Base-by-base conservation (phyloP, 2,329 filamentous ascomycete species). In the Claviceps cyperi region DNA sequence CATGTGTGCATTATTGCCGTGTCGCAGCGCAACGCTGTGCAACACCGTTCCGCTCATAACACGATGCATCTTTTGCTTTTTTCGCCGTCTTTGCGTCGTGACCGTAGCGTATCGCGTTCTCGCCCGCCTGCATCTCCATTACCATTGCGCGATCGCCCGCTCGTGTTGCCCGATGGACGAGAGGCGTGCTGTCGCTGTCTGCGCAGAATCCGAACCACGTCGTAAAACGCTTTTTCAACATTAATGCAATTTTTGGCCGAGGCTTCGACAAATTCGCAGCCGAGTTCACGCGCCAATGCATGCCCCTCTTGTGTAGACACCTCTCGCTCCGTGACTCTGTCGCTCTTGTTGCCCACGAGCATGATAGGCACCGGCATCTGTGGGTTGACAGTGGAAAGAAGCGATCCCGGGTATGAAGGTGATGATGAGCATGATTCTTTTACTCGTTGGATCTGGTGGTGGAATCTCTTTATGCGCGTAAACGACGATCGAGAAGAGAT, bases 191-290 rank as follows among this genome's bases (percentile, higher is more conserved):
- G 82, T 60, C 87, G 78, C 68, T 95, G 89, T 59, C 86, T 81
- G 58, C 92, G 83, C 56, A 98, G 73, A 66, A 92, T 86, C 58
- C 92, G 76, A 50, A 97, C 92, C 7, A 98, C 92, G 63, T 98
- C 92, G 69, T 95, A 97, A 64, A 98, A 97, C 35, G 89, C 91
- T 74, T 94, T 97, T 68, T 95, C 92, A 49, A 96, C 91, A 62
- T 97, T 96, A 73, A 96, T 89, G 70, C 90, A 95, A 66, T 95
- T 96, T 73, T 96, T 96, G 37, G 91, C 91, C 6, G 90, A 96
- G 2, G 91, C 90, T 68, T 97, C 91, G 59, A 96, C 89, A 60
- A 97, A 97, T 59, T 96, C 90, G 69, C 92, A 97, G 55, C 88
- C 88, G 39, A 98, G 74, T 61, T 96, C 88, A 60, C 90, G 85